These are phyloP conservation scores for Aspergillus carlsbadensis DNA, from an alignment of 495 filamentous ascomycete species.

Conservation along the genomic window DNA sequence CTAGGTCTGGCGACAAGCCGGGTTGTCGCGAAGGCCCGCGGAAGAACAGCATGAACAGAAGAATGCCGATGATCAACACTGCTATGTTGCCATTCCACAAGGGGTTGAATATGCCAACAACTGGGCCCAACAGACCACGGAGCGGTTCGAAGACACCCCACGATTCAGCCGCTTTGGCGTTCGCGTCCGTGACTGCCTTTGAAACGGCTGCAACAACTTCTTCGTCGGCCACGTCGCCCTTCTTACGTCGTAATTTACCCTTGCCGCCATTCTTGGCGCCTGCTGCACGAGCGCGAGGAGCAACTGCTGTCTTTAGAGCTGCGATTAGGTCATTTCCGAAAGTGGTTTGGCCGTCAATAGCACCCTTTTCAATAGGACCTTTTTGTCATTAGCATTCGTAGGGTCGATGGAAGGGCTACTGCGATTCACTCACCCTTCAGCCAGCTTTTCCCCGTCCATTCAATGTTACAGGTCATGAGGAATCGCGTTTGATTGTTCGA, in stretches of 20 bases:
- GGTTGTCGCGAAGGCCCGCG: slow-evolving; percentile 49
- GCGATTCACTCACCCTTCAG: slow-evolving; percentile 69
- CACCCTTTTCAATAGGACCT: slow-evolving; percentile 94
- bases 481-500: slow-evolving; percentile 80
- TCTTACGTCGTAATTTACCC: slow-evolving; percentile 54
- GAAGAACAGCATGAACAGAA: slow-evolving; percentile 58
- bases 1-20: slow-evolving; percentile 32
- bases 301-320: slow-evolving; percentile 69
- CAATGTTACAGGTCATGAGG: slow-evolving; percentile 81
- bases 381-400: slow-evolving; percentile 25
- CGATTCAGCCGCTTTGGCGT: slow-evolving; percentile 40
- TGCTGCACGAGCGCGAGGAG: slow-evolving; percentile 55
- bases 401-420: background rate
- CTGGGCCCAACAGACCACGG: slow-evolving; percentile 65
- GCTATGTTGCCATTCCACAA: slow-evolving; percentile 69
- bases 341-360: slow-evolving; percentile 81
- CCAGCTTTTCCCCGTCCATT: slow-evolving; percentile 99
- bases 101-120: slow-evolving; percentile 67
- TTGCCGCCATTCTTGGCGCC: slow-evolving; percentile 37
- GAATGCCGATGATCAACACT: slow-evolving; percentile 47
- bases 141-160: slow-evolving; percentile 86
- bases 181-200: slow-evolving; percentile 42
- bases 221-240: slow-evolving; percentile 41
- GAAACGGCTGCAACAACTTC: slow-evolving; percentile 40
- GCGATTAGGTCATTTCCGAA: slow-evolving; percentile 77